Base-by-base conservation (phyloP, 495 filamentous ascomycete genomes). In the Schizothecium vesticola region DNA sequence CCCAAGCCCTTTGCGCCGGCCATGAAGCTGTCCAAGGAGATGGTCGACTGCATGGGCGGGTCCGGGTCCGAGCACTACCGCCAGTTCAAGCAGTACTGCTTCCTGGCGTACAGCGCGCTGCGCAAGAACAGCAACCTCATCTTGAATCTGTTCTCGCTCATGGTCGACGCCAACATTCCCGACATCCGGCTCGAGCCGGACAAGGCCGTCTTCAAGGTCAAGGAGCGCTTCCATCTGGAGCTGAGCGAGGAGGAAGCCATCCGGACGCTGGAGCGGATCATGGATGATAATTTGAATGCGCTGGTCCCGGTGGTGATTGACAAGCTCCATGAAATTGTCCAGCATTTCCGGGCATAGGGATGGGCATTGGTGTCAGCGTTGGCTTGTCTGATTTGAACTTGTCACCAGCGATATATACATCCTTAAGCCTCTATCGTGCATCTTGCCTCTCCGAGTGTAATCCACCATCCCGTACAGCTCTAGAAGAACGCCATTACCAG, bases 41-140 rank as follows among this genome's bases (percentile, higher is more conserved):
- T 99, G 95, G 91, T 97, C 16, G 95, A 98, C 72, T 94, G 93
- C 64, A 97, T 99, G 95, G 95, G 95, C 65, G 94, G 96, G 8
- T 82, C 87, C 5, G 83, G 84, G 28, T 91, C 89, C 26, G 86
- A 89, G 21, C 87, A 96, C 60, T 98, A 96, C 75, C 79, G 87
- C 16, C 86, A 91, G 58, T 99, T 98, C 79, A 93, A 94, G 74
- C 90, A 93, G 72, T 96, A 97, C 79, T 97, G 93, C 78, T 97
- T 96, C 77, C 94, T 96, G 0, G 93, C 95, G 1, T 99, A 94
- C 77, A 92, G 91, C 19, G 92, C 95, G 22, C 81, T 99, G 29
- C 87, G 95, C 56, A 97, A 98, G 75, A 90, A 87, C 3, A 88
- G 88, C 22, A 96, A 94, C 70, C 78, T 99, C 65, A 96, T 99